Evolutionary conservation across 805 yeast species (phyloP).

Genomic region (Starmera dryadoides): DNA sequence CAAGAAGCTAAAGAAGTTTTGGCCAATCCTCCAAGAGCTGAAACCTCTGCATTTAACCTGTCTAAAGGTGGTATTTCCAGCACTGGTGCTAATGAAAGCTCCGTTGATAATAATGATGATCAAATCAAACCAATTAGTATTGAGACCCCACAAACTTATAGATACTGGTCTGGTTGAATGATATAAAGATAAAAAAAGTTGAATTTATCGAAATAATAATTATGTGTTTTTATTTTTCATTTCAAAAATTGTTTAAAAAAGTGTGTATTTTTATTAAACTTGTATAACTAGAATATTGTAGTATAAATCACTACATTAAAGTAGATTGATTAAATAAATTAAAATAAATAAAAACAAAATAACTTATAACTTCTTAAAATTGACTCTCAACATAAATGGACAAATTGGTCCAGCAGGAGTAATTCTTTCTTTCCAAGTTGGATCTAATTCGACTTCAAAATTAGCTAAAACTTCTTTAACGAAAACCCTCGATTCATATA

Average conservation of each 20-base stretch:
- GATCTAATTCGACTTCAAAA: slow-evolving; percentile 30
- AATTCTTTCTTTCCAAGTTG: slow-evolving; percentile 38
- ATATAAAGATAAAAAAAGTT: too few species aligned
- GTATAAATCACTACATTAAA: background rate
- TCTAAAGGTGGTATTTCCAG: slow-evolving; percentile 11
- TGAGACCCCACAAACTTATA: slow-evolving; percentile 54
- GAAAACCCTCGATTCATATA: slow-evolving; percentile 35
- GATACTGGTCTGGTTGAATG: slow-evolving; percentile 60
- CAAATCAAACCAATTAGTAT: slow-evolving; percentile 48
- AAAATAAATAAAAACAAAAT: too few species aligned
- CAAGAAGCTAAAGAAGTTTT: slow-evolving; percentile 20
- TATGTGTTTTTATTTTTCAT: background rate
- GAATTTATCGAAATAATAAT: background rate
- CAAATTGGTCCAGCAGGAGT: slow-evolving; percentile 56
- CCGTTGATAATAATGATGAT: slow-evolving; percentile 22
- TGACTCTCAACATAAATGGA: slow-evolving; percentile 32
- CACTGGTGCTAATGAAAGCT: slow-evolving; percentile 13
- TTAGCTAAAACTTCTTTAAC: slow-evolving; percentile 28
- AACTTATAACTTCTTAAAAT: slow-evolving; percentile 8
- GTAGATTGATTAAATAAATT: too few species aligned
- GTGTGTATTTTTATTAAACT: background rate
- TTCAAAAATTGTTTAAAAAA: background rate
- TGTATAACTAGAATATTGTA: background rate
- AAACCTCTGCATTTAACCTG: slow-evolving; percentile 17
- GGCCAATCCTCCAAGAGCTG: slow-evolving; percentile 23